Conservation (phyloP, 805 yeast species). For the Yarrowia phangngaensis region DNA sequence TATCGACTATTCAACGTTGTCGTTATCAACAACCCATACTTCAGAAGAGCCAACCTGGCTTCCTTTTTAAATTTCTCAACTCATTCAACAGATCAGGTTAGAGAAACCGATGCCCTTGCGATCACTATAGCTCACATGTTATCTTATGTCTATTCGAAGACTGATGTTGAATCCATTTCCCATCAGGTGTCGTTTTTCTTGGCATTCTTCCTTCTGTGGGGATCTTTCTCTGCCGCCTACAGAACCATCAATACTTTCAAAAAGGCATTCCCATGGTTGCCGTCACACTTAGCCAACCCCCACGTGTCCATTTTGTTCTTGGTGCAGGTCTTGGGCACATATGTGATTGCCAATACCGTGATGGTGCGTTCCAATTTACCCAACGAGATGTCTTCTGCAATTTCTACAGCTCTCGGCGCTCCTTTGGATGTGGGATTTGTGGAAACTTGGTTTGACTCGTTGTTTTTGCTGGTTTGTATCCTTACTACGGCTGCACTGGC, state of each 20-base stretch:
- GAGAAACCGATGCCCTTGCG: conserved; percentile 34
- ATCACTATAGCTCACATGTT: conserved; percentile 33
- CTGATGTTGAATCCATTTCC: conserved; percentile 40
- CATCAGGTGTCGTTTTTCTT: conserved; percentile 43
- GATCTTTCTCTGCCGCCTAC: conserved; percentile 41
- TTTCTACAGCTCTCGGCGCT: conserved; percentile 43
- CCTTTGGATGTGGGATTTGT: conserved; percentile 41
- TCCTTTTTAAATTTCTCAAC: conserved; percentile 14
- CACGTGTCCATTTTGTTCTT: conserved; percentile 35
- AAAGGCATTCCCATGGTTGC: conserved; percentile 36
- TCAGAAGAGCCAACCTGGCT: conserved; percentile 3
- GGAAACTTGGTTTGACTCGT: conserved; percentile 42
- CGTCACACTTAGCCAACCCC: conserved; percentile 14
- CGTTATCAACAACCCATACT: conserved; percentile 36
- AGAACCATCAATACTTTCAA: conserved; percentile 38
- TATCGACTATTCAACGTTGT: conserved; percentile 41
- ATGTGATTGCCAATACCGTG: conserved; percentile 43
- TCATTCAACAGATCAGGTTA: not conserved
- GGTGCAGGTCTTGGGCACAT: conserved; percentile 42
- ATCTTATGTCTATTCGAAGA: conserved; percentile 22
- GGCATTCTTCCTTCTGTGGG: conserved; percentile 41
- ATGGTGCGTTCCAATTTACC: conserved; percentile 44
- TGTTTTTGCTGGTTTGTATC: conserved; percentile 38
- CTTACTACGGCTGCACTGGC: conserved; percentile 24
- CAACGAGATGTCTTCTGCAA: conserved; percentile 41